These are phyloP conservation scores for Vitis labrusca DNA, from an alignment of 164 flowering plant genomes.

Conservation along the genomic window DNA sequence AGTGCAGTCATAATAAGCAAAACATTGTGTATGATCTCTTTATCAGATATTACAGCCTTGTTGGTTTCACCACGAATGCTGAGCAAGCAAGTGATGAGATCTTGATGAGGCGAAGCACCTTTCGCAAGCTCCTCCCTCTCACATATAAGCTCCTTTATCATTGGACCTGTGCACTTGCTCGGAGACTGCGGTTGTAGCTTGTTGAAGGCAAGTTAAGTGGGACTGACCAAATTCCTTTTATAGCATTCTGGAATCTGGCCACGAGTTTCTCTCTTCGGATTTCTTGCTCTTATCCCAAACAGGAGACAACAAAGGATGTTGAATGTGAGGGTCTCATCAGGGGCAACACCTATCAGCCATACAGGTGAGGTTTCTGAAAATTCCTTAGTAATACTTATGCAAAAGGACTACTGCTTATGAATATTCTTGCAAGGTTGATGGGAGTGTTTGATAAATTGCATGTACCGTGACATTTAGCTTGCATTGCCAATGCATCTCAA, in stretches of 20 bases:
- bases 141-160: constrained; percentile 29
- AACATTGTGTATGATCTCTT: constrained; percentile 57
- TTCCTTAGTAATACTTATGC: no score
- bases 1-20: constrained; percentile 60
- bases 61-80: constrained; percentile 23
- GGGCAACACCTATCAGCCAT: constrained; percentile 45
- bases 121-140: constrained; percentile 32
- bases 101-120: constrained; percentile 38
- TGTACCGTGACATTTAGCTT: constrained; percentile 34
- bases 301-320: constrained; percentile 61
- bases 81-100: constrained; percentile 59
- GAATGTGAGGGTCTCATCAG: constrained; percentile 68
- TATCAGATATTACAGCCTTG: constrained; percentile 30
- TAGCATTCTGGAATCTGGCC: constrained; percentile 35
- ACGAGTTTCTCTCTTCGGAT: constrained; percentile 34
- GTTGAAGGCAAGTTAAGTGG: constrained; percentile 75
- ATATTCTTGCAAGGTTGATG: not conserved
- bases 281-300: constrained; percentile 47
- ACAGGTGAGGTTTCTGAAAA: no score
- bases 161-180: constrained; percentile 37
- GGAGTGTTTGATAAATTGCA: not conserved
- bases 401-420: no score
- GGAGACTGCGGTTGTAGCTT: constrained; percentile 49
- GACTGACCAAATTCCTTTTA: constrained; percentile 57
- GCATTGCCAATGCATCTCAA: constrained; percentile 36